Evolutionary conservation across 148 eudicot genomes (phyloP), one percentile per base, ranked within the genome.

Genomic region (Amaranthus cruentus): DNA sequence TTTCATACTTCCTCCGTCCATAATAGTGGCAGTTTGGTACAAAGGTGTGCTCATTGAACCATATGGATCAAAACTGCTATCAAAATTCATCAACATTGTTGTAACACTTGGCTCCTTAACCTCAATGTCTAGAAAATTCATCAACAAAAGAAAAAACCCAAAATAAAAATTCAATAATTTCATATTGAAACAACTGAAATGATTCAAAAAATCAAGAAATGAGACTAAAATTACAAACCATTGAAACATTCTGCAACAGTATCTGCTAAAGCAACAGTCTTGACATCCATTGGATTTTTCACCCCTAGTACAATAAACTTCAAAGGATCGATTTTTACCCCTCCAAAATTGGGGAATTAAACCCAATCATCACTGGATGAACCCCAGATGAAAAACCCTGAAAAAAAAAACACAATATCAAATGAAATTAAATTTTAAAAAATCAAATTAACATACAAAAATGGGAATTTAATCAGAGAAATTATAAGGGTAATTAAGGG

Each of bases 11-110:
- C 75, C 75, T 81, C 79, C 99, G 89, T 92, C 97, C 86, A 92
- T 96, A 76, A 96, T 92, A 38, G 99, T 92, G 68, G 99, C 93
- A 21, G 97, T 96, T 68, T 96, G 99, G 62, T 96, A 96, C 49
- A 96, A 80, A 43, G 97, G 97, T 3, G 94, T 88, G 77, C 97
- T 92, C 88, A 90, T 71, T 2, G 99, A 86, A 72, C 77, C 87
- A 73, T 86, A 92, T 70, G 99, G 99, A 86, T 96, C 99, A 89
- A 96, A 87, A 55, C 77, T 79, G 75, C 81, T 88, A 66, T 79
- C 87, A 73, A 87, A 84, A 77, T 92, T 96, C 97, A 96, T 85
- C 87, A 96, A 75, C 77, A 90, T 69, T 64, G 99, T 96, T 9
- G 99, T 85, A 62, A 96, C 69, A 81, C 92, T 89, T 4, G 91